Percentiles rank a stretch among this genome's conserved stretches.
These are phyloP conservation scores for Saprolegnia parasitica DNA, from an alignment of 352 stramenopile species.

Conservation along the genomic window DNA sequence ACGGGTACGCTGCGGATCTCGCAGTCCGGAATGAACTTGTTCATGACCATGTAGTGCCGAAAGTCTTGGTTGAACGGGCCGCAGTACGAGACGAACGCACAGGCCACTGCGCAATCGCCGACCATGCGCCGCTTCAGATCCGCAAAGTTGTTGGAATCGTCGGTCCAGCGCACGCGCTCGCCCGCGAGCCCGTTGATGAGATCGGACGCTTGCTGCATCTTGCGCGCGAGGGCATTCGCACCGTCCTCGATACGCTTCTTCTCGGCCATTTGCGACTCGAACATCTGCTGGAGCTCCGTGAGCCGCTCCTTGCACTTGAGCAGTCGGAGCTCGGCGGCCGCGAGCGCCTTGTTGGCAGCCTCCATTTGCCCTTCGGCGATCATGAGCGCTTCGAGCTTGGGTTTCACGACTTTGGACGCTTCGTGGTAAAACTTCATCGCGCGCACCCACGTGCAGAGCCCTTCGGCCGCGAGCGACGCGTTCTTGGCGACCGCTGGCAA, in stretches of 20 bases:
- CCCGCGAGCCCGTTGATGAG: constrained; percentile 96
- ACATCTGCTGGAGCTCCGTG: constrained; percentile 93
- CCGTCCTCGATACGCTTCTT: constrained; percentile 97
- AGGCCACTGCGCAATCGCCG: constrained; percentile 95
- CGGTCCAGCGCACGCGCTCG: constrained; percentile 95
- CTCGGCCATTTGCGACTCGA: constrained; percentile 96
- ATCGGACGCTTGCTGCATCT: constrained; percentile 97
- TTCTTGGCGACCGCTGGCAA: constrained; percentile 95
- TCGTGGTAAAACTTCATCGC: constrained; percentile 99
- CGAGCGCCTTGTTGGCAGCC: constrained; percentile 94
- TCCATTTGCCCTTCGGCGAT: constrained; percentile 97
- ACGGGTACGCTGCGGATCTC: constrained; percentile 89
- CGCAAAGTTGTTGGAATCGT: constrained; percentile 97
- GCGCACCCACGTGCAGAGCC: constrained; percentile 95
- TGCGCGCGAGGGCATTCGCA: constrained; percentile 91
- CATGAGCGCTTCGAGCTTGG: constrained; percentile 95
- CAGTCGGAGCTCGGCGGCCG: constrained; percentile 88
- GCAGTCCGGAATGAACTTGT: constrained; percentile 95
- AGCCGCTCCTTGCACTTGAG: constrained; percentile 93
- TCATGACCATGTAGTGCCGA: constrained; percentile 93
- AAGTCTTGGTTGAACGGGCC: constrained; percentile 98
- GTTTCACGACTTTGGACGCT: constrained; percentile 98
- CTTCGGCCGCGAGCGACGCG: constrained; percentile 93
- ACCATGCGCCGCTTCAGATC: constrained; percentile 95
- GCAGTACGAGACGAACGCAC: constrained; percentile 97